Conservation (phyloP, 257 asterid species). For the Primulina huaijiensis region DNA sequence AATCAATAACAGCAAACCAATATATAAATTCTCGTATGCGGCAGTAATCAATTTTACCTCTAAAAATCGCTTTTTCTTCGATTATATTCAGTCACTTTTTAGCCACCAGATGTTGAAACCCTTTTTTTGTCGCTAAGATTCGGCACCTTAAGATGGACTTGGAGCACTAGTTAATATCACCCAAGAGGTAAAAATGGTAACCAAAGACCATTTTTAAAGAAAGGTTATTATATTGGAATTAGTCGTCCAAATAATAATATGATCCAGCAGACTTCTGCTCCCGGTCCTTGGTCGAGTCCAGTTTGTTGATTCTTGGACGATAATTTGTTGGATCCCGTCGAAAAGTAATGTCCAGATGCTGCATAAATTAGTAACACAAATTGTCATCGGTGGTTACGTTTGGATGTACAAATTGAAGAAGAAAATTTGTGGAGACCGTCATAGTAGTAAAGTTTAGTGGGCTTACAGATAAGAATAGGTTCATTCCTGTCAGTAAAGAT, state of each 20-base stretch:
- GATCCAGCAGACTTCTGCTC: slow-evolving; percentile 97
- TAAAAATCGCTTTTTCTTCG: slow-evolving; percentile 13
- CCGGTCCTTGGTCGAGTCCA: slow-evolving; percentile 92
- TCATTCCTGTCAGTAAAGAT: slow-evolving; percentile 95
- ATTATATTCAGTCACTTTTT: slow-evolving; percentile 4
- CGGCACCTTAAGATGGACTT: slow-evolving; percentile 1
- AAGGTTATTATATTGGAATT: slow-evolving; percentile 10
- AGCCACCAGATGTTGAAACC: slow-evolving; percentile 3
- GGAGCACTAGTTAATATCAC: slow-evolving; percentile 19
- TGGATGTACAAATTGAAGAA: not conserved
- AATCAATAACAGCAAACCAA: slow-evolving; percentile 15
- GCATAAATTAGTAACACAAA: slow-evolving; percentile 22
- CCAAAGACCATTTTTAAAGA: slow-evolving; percentile 13
- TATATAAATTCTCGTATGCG: slow-evolving; percentile 13
- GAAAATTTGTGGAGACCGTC: not conserved
- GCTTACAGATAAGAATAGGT: slow-evolving; percentile 92
- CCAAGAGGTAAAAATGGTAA: slow-evolving; percentile 21
- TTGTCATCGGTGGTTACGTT: not conserved
- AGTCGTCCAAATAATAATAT: slow-evolving; percentile 88
- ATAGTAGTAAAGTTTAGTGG: not conserved
- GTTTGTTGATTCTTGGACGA: slow-evolving; percentile 93
- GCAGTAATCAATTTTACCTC: not conserved
- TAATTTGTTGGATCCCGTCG: slow-evolving; percentile 95
- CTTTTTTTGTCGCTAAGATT: not conserved
- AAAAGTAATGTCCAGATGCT: slow-evolving; percentile 95